Base-by-base conservation (phyloP, 2,329 filamentous ascomycete species). In the Colletotrichum paranaense region DNA sequence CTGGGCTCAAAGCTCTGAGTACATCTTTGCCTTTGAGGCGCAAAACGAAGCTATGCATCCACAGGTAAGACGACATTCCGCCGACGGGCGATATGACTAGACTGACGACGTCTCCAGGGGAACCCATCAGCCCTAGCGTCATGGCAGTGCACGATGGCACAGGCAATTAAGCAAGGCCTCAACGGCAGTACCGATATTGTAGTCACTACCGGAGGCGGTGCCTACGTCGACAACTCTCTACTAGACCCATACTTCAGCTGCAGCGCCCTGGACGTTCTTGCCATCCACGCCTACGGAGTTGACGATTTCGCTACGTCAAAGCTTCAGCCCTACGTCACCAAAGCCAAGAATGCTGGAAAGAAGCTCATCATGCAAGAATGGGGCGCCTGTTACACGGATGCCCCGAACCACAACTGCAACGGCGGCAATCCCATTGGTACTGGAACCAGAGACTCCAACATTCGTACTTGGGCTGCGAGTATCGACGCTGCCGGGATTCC, bases 321-420 rank as follows among this genome's bases (percentile, higher is more conserved):
- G 3, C 73, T 81, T 1, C 32, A 70, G 11, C 75, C 76, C 1
- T 80, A 78, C 35, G 79, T 81, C 1, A 24, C 64, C 2, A 77
- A 76, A 46, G 80, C 80, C 1, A 71, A 77, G 49, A 62, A 74
- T 9, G 73, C 75, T 2, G 78, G 78, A 22, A 81, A 82, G 72
- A 81, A 79, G 62, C 78, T 81, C n/a, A 79, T 82, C 32, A 78
- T 80, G 74, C 74, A 79, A 42, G 78, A 79, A 74, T 80, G 78
- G 78, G 77, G 78, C 11, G 77, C 76, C 0, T 81, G 80, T 67
- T 81, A 81, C 72, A 79, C 67, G 8, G n/a, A 76, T 35, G 74
- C 76, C 4, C 64, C 69, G 8, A 81, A 81, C 72, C 72, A 81
- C 22, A 68, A 76, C 60, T 82, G 80, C 65, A 74, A 75, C 42